phyloP scores from a whole-genome alignment of 371 early-diverging fungal genomes.

The Mucor ambiguus region DNA sequence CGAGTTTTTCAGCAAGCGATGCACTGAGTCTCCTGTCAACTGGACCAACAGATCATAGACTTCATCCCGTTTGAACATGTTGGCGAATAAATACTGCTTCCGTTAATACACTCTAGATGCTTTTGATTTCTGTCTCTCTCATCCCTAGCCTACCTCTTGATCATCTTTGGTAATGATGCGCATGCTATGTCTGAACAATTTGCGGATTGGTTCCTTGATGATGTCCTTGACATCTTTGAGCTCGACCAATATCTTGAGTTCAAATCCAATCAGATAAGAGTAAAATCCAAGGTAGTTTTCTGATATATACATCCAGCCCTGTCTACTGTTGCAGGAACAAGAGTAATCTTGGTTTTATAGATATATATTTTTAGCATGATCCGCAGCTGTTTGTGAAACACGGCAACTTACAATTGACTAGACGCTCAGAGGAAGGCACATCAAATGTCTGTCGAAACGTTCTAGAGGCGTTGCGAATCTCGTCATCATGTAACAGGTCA shows the following conservation, averaged over 20 bases:
- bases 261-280: constrained; percentile 86
- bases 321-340: constrained; percentile 81
- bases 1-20: constrained; percentile 80
- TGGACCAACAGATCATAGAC: constrained; percentile 87
- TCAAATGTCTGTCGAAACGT: constrained; percentile 90
- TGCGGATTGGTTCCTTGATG: constrained; percentile 58
- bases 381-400: neutral
- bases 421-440: constrained; percentile 77
- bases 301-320: constrained; percentile 94
- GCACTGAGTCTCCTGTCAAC: constrained; percentile 83
- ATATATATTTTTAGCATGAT: neutral
- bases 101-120: neutral
- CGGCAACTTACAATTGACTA: constrained; percentile 77
- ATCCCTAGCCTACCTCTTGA: constrained; percentile 59
- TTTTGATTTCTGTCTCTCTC: neutral
- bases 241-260: constrained; percentile 84
- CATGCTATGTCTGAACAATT: constrained; percentile 25
- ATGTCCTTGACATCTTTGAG: constrained; percentile 84
- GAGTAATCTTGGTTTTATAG: constrained; percentile 83
- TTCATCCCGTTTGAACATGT: constrained; percentile 92
- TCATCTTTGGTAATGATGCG: constrained; percentile 53
- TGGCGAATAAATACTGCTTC: constrained; percentile 81
- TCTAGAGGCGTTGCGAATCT: constrained; percentile 83
- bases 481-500: constrained; percentile 79
- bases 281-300: constrained; percentile 89